phyloP scores from a whole-genome alignment of 2,329 filamentous ascomycete species.

The Calcarisporium arbuscula region DNA sequence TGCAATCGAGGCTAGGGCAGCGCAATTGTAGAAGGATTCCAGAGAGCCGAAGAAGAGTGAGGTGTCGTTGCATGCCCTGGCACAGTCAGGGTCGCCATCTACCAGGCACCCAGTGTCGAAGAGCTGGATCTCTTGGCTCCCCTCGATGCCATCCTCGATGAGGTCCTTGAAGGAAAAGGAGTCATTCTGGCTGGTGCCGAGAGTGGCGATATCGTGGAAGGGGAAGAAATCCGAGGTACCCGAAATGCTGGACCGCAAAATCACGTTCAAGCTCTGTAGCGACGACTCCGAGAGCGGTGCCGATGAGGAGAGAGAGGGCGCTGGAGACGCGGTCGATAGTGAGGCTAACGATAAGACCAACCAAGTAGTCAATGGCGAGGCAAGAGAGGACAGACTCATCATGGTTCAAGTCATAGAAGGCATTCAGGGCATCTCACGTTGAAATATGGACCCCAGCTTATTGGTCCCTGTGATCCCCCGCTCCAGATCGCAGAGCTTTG shows the following conservation, averaged over 20 bases:
- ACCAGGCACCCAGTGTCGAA: slow-evolving; percentile 26
- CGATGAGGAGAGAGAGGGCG: not conserved
- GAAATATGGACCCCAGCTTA: too few species aligned
- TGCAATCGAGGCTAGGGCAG: slow-evolving; percentile 26
- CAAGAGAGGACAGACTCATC: too few species aligned
- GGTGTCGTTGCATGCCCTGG: slow-evolving; percentile 23
- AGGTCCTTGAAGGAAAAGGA: slow-evolving; percentile 26
- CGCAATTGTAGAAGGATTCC: slow-evolving; percentile 34
- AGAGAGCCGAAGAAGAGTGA: slow-evolving; percentile 25
- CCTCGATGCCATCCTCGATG: slow-evolving; percentile 25
- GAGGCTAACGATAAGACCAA: too few species aligned
- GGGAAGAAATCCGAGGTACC: slow-evolving; percentile 30
- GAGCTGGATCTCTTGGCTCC: slow-evolving; percentile 23
- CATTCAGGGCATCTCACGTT: too few species aligned
- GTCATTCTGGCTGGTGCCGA: slow-evolving; percentile 19
- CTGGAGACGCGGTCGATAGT: not conserved
- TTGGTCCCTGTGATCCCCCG: too few species aligned
- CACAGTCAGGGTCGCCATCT: slow-evolving; percentile 22
- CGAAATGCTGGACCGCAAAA: slow-evolving; percentile 22
- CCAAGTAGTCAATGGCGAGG: too few species aligned
- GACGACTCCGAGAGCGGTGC: too few species aligned
- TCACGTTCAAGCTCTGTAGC: slow-evolving; percentile 21
- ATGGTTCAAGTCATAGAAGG: too few species aligned
- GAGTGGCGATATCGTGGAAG: slow-evolving; percentile 26
- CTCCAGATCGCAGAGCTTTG: too few species aligned